Conservation (phyloP, 1,284 basidiomycete species). For the Ustilago crameri region DNA sequence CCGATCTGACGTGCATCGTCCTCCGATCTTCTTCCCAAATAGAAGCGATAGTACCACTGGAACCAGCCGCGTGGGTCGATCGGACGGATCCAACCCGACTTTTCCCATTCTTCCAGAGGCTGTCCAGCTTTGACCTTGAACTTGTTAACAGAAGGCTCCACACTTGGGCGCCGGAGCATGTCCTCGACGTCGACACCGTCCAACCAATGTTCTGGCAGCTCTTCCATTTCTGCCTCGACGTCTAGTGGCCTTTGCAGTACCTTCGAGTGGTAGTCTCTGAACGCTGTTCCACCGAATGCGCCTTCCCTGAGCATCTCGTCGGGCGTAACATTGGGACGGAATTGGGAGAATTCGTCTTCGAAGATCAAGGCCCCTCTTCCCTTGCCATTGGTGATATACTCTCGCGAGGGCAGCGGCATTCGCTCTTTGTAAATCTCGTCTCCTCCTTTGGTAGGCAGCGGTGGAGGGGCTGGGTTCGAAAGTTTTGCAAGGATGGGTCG, state of each 20-base stretch:
- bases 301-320: slow-evolving; percentile 70
- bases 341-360: slow-evolving; percentile 67
- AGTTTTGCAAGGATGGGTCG: slow-evolving; percentile 40
- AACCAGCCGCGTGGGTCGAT: slow-evolving; percentile 71
- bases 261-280: slow-evolving; percentile 53
- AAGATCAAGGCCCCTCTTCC: slow-evolving; percentile 68
- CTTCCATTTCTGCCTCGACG: slow-evolving; percentile 47
- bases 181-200: slow-evolving; percentile 39
- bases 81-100: slow-evolving; percentile 70
- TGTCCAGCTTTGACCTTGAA: slow-evolving; percentile 70
- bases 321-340: slow-evolving; percentile 71
- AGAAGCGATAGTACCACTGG: slow-evolving; percentile 70
- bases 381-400: slow-evolving; percentile 15
- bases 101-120: slow-evolving; percentile 70
- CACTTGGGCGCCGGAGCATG: slow-evolving; percentile 47
- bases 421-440: slow-evolving; percentile 32
- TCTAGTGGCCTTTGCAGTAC: slow-evolving; percentile 44
- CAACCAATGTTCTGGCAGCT: slow-evolving; percentile 54
- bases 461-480: slow-evolving; percentile 41
- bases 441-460: slow-evolving; percentile 23
- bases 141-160: slow-evolving; percentile 68
- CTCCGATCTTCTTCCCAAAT: slow-evolving; percentile 69
- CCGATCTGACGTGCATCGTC: slow-evolving; percentile 71
- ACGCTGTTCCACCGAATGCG: slow-evolving; percentile 70
- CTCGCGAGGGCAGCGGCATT: slow-evolving; percentile 32